Evolutionary conservation across 495 filamentous ascomycete species (phyloP).

Genomic region (Penicillium salamii): DNA sequence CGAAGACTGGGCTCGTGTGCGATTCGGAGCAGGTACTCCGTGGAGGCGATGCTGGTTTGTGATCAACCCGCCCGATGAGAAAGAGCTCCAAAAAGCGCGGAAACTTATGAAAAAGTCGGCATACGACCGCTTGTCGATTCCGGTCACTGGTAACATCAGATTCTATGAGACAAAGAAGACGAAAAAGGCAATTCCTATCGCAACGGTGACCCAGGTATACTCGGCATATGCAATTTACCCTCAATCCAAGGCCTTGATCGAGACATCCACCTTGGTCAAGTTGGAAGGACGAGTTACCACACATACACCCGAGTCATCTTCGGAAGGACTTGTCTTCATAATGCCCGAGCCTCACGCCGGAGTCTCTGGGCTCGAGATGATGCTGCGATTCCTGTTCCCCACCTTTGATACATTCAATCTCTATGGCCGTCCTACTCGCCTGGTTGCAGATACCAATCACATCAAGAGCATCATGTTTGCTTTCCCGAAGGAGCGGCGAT

Average conservation of each 20-base stretch:
- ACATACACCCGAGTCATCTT: slow-evolving; percentile 68
- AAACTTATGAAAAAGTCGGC: slow-evolving; percentile 85
- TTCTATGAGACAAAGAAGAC: slow-evolving; percentile 95
- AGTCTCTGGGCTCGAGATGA: slow-evolving; percentile 91
- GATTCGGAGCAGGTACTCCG: slow-evolving; percentile 93
- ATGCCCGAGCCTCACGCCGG: slow-evolving; percentile 94
- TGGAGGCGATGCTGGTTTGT: slow-evolving; percentile 98
- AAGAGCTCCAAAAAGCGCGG: slow-evolving; percentile 77
- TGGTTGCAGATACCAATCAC: slow-evolving; percentile 85
- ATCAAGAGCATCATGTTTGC: slow-evolving; percentile 95
- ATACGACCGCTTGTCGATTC: slow-evolving; percentile 66
- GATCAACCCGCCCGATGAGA: slow-evolving; percentile 86
- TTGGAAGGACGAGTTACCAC: slow-evolving; percentile 88
- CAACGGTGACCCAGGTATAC: slow-evolving; percentile 85
- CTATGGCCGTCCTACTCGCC: slow-evolving; percentile 83
- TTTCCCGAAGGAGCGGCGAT: slow-evolving; percentile 82
- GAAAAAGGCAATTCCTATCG: slow-evolving; percentile 87
- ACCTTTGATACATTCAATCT: slow-evolving; percentile 90
- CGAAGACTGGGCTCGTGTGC: slow-evolving; percentile 92
- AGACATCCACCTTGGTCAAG: slow-evolving; percentile 91
- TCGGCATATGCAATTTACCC: slow-evolving; percentile 95
- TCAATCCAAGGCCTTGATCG: slow-evolving; percentile 86
- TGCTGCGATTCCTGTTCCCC: slow-evolving; percentile 92
- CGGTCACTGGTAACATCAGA: slow-evolving; percentile 82
- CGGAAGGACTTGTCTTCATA: slow-evolving; percentile 93